Evolutionary conservation across 176 grass and related monocot species (phyloP).

Genomic region (Rhipidocladum racemiflorum): DNA sequence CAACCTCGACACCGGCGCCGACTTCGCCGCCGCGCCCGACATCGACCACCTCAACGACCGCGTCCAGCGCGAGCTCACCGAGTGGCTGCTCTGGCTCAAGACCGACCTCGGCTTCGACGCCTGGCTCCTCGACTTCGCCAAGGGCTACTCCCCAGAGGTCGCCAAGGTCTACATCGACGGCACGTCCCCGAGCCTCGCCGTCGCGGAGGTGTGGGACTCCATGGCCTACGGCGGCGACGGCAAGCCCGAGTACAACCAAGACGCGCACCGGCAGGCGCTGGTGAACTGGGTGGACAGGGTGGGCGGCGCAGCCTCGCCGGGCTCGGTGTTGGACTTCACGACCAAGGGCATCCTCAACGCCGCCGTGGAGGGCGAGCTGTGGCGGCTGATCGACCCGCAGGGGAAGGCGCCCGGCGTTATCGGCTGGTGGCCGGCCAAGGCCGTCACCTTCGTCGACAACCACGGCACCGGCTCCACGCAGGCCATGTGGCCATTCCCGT

Average conservation of each 20-base stretch:
- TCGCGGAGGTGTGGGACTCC: slow-evolving; percentile 54
- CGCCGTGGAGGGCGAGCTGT: slow-evolving; percentile 43
- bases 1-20: slow-evolving; percentile 58
- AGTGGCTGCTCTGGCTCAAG: slow-evolving; percentile 77
- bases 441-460: slow-evolving; percentile 89
- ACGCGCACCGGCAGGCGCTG: slow-evolving; percentile 31
- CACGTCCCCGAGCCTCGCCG: slow-evolving; percentile 35
- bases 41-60: slow-evolving; percentile 75
- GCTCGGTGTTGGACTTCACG: slow-evolving; percentile 44
- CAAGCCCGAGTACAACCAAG: slow-evolving; percentile 25
- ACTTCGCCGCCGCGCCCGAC: slow-evolving; percentile 50
- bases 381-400: slow-evolving; percentile 36
- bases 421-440: slow-evolving; percentile 57
- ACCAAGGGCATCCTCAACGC: slow-evolving; percentile 42
- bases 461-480: slow-evolving; percentile 86
- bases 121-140: slow-evolving; percentile 66
- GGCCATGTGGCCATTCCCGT: slow-evolving; percentile 57
- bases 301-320: slow-evolving; percentile 22
- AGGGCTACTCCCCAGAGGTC: slow-evolving; percentile 41
- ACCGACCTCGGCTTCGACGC: slow-evolving; percentile 68
- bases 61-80: slow-evolving; percentile 53
- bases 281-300: slow-evolving; percentile 40
- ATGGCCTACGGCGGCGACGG: slow-evolving; percentile 8
- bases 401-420: slow-evolving; percentile 63
- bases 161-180: slow-evolving; percentile 55